A percentile compares a stretch with the other conserved stretches of the same genome.
phyloP scores from a whole-genome alignment of 306 rosid genomes.

The Vigna angularis region DNA sequence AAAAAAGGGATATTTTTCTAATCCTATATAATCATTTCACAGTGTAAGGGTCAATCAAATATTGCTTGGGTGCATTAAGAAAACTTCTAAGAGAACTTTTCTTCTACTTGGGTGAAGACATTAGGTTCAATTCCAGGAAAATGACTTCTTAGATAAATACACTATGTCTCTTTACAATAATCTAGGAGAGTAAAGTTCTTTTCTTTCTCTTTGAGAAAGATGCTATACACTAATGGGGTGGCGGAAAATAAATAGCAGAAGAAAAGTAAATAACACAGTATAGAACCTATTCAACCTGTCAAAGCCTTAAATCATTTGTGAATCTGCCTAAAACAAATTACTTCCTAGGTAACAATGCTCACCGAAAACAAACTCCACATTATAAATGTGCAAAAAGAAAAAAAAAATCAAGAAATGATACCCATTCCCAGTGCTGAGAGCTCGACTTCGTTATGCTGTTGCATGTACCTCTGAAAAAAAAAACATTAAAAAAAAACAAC shows the following conservation, averaged over 20 bases:
- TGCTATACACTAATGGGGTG: background rate
- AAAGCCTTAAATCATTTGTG: no score
- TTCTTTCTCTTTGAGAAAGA: background rate
- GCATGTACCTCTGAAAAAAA: constrained; percentile 71
- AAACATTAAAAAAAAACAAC: background rate
- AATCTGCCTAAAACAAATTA: no score
- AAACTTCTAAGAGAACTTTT: no score
- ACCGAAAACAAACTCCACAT: no score
- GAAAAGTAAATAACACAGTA: no score
- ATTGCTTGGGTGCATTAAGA: no score
- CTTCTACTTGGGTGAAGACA: no score
- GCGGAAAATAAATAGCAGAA: no score
- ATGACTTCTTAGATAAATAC: background rate
- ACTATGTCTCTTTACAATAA: background rate
- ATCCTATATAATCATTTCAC: background rate
- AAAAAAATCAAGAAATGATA: constrained; percentile 33
- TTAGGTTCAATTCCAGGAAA: background rate
- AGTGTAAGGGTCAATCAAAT: no score
- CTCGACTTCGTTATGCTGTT: constrained; percentile 80
- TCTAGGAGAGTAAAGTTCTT: background rate
- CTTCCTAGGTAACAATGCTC: no score
- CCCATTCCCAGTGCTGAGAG: constrained; percentile 92
- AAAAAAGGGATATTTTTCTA: background rate
- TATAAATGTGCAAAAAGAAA: background rate
- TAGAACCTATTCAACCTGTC: no score